Conservation (phyloP, 192 early-diverging fungal species). For the Rhizophagus sp. region DNA sequence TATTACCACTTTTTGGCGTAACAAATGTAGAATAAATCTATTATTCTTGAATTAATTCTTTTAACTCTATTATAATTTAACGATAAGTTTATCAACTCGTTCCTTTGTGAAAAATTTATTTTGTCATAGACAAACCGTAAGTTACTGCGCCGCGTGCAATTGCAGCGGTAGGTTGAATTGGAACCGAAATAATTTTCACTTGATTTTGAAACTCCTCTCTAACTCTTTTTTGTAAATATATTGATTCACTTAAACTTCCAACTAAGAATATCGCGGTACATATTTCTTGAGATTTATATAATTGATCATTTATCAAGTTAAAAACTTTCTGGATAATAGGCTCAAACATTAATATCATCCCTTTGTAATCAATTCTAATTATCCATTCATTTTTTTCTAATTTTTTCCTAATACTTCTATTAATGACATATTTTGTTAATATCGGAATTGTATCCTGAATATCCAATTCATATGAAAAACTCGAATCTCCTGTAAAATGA, state of each 20-base stretch:
- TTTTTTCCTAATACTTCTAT: slow-evolving; percentile 23
- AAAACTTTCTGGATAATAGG: slow-evolving; percentile 36
- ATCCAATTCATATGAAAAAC: background rate
- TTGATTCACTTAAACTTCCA: slow-evolving; percentile 39
- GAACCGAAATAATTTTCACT: slow-evolving; percentile 35
- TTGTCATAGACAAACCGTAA: background rate
- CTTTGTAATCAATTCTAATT: slow-evolving; percentile 46
- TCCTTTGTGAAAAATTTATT: no score
- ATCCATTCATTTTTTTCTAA: slow-evolving; percentile 45
- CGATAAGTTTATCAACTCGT: no score
- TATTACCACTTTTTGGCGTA: no score
- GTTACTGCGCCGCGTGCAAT: background rate
- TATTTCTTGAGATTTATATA: slow-evolving; percentile 30
- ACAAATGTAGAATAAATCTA: no score
- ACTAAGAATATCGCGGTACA: slow-evolving; percentile 41
- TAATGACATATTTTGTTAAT: background rate
- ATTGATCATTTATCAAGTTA: slow-evolving; percentile 38
- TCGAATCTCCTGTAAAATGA: background rate
- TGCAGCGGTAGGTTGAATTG: slow-evolving; percentile 32
- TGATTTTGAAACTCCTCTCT: slow-evolving; percentile 35
- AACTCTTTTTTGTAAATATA: slow-evolving; percentile 39
- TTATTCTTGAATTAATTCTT: no score
- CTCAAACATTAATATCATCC: slow-evolving; percentile 37
- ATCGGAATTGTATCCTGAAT: background rate
- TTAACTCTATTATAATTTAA: no score